A percentile compares a stretch with the other conserved stretches of the same genome.
Evolutionary conservation across 2,329 filamentous ascomycete species (phyloP).

Genomic region (Epichloe uncinata): DNA sequence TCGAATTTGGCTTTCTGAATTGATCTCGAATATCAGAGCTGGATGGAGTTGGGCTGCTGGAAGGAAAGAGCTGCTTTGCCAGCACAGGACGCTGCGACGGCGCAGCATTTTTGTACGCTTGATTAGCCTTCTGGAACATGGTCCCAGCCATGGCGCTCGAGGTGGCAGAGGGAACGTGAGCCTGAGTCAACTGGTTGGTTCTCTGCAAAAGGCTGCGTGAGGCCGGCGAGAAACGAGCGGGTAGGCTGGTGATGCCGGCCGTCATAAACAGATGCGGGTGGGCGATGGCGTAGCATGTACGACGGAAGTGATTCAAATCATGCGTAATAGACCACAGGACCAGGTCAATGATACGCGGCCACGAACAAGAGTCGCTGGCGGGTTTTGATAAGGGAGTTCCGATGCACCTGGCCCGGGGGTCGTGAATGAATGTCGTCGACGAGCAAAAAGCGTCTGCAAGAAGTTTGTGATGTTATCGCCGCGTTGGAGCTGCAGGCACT

Average conservation of each 20-base stretch:
- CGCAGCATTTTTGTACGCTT: conserved; percentile 13
- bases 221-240: conserved; percentile 24
- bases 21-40: conserved; percentile 37
- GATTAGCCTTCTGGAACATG: conserved; percentile 9
- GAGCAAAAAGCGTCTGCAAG: background rate
- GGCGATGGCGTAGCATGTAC: background rate
- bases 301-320: background rate
- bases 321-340: background rate
- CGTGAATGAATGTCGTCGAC: background rate
- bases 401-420: background rate
- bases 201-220: conserved; percentile 13
- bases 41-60: conserved; percentile 36
- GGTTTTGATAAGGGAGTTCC: background rate
- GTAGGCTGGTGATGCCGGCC: conserved; percentile 18
- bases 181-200: conserved; percentile 14
- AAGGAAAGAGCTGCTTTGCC: conserved; percentile 42
- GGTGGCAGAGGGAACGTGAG: conserved; percentile 9
- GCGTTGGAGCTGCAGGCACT: background rate
- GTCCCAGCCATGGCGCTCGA: background rate
- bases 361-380: background rate
- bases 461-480: background rate
- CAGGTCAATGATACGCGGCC: background rate
- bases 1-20: conserved; percentile 30
- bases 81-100: conserved; percentile 23
- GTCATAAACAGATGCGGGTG: conserved; percentile 20